phyloP scores from a whole-genome alignment of 2,329 filamentous ascomycete species.

The Xylaria multiplex region DNA sequence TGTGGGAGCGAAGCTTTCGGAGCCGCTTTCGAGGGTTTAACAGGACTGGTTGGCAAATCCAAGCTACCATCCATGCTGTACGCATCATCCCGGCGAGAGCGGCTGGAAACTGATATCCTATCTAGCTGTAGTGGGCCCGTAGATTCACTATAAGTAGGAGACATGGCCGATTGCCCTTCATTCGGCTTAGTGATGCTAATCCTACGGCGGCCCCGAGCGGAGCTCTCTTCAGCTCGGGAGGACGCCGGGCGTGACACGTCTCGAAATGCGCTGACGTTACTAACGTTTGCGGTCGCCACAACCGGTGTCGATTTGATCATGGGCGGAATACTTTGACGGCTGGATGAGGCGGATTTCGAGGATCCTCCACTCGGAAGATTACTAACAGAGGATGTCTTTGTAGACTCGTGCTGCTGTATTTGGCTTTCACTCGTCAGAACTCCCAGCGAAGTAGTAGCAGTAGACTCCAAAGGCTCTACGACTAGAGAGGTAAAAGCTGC shows the following conservation, averaged over 20 bases:
- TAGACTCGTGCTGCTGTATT: constrained; percentile 54
- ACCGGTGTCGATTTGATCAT: constrained; percentile 54
- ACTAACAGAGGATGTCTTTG: constrained; percentile 62
- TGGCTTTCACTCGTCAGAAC: constrained; percentile 54
- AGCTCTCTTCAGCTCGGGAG: constrained; percentile 56
- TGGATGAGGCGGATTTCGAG: constrained; percentile 56
- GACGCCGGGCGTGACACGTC: constrained; percentile 57
- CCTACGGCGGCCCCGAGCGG: constrained; percentile 51
- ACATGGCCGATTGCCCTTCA: constrained; percentile 54
- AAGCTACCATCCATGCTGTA: constrained; percentile 57
- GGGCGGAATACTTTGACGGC: constrained; percentile 49
- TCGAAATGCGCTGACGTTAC: constrained; percentile 59
- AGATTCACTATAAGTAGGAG: constrained; percentile 53
- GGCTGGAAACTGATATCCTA: constrained; percentile 44
- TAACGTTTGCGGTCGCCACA: constrained; percentile 61
- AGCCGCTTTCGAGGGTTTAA: constrained; percentile 46
- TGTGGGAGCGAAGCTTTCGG: constrained; percentile 45
- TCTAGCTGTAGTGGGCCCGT: constrained; percentile 47
- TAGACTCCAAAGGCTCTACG: constrained; percentile 48
- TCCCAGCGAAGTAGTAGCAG: constrained; percentile 53
- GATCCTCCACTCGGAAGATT: constrained; percentile 52
- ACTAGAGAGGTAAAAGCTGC: constrained; percentile 50
- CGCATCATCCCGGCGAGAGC: constrained; percentile 55
- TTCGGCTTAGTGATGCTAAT: constrained; percentile 56
- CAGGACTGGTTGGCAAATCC: constrained; percentile 58